Evolutionary conservation across 2,329 filamentous ascomycete species (phyloP), one percentile per base, ranked within the genome.

Genomic region (Leptographium procerum): DNA sequence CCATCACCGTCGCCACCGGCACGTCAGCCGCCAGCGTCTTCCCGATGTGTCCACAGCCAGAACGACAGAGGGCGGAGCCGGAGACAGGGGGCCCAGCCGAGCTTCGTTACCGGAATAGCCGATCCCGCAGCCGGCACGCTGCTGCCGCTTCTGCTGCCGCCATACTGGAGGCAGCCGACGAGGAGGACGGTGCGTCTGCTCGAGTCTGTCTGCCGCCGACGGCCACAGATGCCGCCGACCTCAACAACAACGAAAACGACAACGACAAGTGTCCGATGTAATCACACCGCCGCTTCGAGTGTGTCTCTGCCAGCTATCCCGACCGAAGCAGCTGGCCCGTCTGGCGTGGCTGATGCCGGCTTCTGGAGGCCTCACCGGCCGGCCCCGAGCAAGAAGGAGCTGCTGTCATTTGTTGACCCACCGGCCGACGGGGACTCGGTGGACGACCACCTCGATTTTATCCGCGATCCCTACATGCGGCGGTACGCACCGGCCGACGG

Each of bases 401-500:
- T 85, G 31, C 71, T 84, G 59, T 73, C 71, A 0, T 70, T 84
- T 52, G 75, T 86, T 51, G 75, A 77, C 48, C 73, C 76, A 24
- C 77, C 77, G 48, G 72, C 75, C 55, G 73, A 74, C 50, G 73
- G 73, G 53, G 71, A 71, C 22, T 72, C 72, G 7, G 76, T 79
- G 13, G 75, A 83, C 16, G 79, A 83, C 31, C 75, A 83, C 61
- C 69, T 84, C 48, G 70, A 77, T 36, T 74, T 76, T 51, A 66
- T 81, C 52, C 73, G 72, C 28, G 79, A 83, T 60, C 81, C 80
- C 0, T 82, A 78, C 61, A 71, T 77, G 54, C 73, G 77, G 34
- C 75, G 77, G 16, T 83, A 82, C 64, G 81, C 81, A 10, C 71
- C 71, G 1, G 73, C 80, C 40, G 22, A 28, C 57, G 76, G 74